Base-by-base conservation (phyloP, 306 rosid genomes). In the Lotus japonicus region DNA sequence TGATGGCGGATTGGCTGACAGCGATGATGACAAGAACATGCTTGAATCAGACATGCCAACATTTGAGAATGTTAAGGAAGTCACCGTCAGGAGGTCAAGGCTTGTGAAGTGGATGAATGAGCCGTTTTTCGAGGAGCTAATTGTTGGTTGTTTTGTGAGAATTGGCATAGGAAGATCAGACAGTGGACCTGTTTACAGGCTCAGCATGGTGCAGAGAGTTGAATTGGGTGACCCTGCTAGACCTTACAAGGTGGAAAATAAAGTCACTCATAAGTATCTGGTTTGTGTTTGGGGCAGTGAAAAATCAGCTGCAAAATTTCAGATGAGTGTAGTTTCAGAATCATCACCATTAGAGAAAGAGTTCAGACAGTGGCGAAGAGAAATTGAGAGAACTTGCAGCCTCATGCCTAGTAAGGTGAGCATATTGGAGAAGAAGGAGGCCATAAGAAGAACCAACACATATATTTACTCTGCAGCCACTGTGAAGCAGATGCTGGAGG, bases 111-210 rank as follows among this genome's bases (percentile, higher is more conserved):
- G 90, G 90, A 55, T 81, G 64, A 79, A 69, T 64, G 88, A 88
- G 58, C 95, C 95, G 11, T 83, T 85, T 67, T 88, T 88, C 58
- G 90, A 88, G 62, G 87, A 85, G 53, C 57, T 88, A 28, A 77
- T 85, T 35, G 87, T 62, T 51, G 95, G 85, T 17, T 85, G 90
- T 73, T 85, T 88, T 74, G 95, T 88, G 46, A 83, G 95, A 60
- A 49, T 88, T 74, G 95, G 88, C 36, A 55, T 81, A 11, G 85
- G 90, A 56, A 85, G 44, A 46, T 83, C 85, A 12, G 60, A 79
- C 0, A 60, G 21, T 26, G 80, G 83, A 68, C 79, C 95, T 46
- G 76, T 79, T 12, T 88, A 88, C 58, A 85, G 87, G 73, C 85
- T 88, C 5, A 83, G 87, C 72, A 74, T 71, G 77, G 86, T 88